Conservation (phyloP, 148 eudicot genomes). For the Rhododendron ovatum region DNA sequence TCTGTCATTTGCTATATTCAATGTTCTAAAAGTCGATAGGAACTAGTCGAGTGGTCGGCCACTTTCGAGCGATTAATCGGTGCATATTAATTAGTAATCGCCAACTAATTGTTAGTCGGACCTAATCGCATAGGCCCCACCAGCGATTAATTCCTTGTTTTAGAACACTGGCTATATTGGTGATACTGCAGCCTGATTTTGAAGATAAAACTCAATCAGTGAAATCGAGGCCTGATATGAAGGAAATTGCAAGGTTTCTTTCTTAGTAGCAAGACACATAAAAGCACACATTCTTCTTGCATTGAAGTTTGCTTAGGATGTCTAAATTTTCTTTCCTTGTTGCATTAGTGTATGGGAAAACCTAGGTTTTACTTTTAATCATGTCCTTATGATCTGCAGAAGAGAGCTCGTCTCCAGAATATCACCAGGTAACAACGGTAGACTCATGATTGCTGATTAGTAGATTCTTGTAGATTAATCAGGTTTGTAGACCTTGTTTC, state of each 20-base stretch:
- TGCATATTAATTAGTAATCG: too few species aligned
- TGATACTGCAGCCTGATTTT: neutral
- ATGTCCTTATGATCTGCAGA: conserved; percentile 40
- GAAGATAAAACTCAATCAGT: neutral
- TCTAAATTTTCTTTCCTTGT: neutral
- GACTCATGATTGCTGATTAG: neutral
- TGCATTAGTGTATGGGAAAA: neutral
- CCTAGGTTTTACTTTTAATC: neutral
- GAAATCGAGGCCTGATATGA: neutral
- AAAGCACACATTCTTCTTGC: neutral
- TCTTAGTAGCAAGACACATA: neutral
- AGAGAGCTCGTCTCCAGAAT: conserved; percentile 32
- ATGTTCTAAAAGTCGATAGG: too few species aligned
- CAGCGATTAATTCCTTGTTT: too few species aligned
- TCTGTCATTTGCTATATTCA: neutral
- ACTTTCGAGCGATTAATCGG: too few species aligned
- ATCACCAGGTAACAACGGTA: conserved; percentile 40
- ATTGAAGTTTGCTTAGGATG: neutral
- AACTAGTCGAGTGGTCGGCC: too few species aligned
- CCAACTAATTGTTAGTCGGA: too few species aligned
- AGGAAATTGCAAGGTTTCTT: neutral
- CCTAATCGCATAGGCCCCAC: too few species aligned
- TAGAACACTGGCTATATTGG: neutral
- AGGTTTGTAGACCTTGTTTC: conserved; percentile 2
- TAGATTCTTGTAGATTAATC: neutral